Evolutionary conservation across 1,139 yeast species (phyloP), one percentile per base, ranked within the genome.

Genomic region (Kazachstania sp.): DNA sequence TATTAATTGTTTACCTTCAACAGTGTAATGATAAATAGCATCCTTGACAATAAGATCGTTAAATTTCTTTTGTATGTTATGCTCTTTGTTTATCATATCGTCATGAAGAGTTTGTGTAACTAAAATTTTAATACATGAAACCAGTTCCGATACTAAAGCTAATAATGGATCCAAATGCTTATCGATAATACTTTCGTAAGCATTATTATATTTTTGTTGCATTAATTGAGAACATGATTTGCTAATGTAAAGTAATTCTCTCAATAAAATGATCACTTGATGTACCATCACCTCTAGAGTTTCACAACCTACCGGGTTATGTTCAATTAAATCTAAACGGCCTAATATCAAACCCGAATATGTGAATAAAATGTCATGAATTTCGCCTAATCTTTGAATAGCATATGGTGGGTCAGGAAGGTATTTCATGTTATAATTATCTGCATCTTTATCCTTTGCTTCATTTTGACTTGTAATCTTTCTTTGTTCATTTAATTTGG

Each of bases 341-440:
- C 94, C 94, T 16, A 83, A 71, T 9, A 84, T 75, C 52, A 84
- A 59, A 1, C 88, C 86, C 56, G 88, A 73, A 59, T 87, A 87
- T 1, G 81, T 74, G 53, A 79, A 78, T 36, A 88, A 66, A 1
- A 86, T 75, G 18, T 81, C 80, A 58, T 83, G 78, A 43, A 88
- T 80, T 65, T 87, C 95, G 31, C 81, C 79, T 26, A 90, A 72
- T 52, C 95, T 74, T 49, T 74, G 78, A 49, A 77, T 73, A 1
- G 95, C 94, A 51, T 72, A 69, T 0, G 95, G 95, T 0, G 94
- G 81, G 2, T 67, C 61, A 4, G 65, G 49, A 45, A 83, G 65
- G 45, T 64, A 66, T 6, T 56, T 59, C 19, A 59, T 58, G 41
- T 13, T 31, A 18, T 19, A 31, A 4, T 26, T 50, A 37, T 28